Evolutionary conservation across 169 alveolate species (phyloP), one percentile per base, ranked within the genome.

Genomic region (Eimeria acervulina): DNA sequence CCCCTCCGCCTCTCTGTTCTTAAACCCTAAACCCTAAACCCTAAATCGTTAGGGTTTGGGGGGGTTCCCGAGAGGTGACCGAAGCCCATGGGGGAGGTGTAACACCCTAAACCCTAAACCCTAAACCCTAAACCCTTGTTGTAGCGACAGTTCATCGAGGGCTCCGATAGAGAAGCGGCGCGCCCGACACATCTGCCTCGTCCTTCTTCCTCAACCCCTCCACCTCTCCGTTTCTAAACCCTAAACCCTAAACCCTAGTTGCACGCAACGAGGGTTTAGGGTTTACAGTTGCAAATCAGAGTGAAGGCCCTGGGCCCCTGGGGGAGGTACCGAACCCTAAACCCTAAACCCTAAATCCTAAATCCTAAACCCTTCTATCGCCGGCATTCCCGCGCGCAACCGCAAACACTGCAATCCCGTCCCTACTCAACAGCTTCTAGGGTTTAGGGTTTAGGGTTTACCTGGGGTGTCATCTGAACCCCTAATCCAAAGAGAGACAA

Each of bases 381-480:
- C 28, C n/a, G 19, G 19, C 68, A 15, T 5, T 59, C 3, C 68
- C 68, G n/a, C 5, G 19, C n/a, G 8, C 21, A 1, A 10, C n/a
- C 66, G 5, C 5, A 55, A 55, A 55, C n/a, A 55, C 17, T 23
- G 15, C 26, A 55, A 55, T 55, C 26, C 55, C n/a, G n/a, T n/a
- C 12, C 55, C 5, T 47, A 47, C 15, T n/a, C n/a, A n/a, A 63
- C 74, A 63, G 13, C 10, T 55, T 76, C 38, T 76, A 76, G 87
- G 36, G 33, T 13, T 78, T 40, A 59, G 68, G 68, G 68, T 68
- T 68, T 76, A 76, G 87, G 87, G 63, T 44, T 81, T 47, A 51
- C 99, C 99, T 63, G 99, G 99, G 0, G 99, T 97, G 44, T 97
- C 98, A n/a, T 97, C 95, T n/a, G 98, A 96, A 2, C 98, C 99